Percentiles rank a stretch among this genome's conserved stretches.
Conservation (phyloP, 768 basidiomycete genomes). For the Dendrothele bispora region DNA sequence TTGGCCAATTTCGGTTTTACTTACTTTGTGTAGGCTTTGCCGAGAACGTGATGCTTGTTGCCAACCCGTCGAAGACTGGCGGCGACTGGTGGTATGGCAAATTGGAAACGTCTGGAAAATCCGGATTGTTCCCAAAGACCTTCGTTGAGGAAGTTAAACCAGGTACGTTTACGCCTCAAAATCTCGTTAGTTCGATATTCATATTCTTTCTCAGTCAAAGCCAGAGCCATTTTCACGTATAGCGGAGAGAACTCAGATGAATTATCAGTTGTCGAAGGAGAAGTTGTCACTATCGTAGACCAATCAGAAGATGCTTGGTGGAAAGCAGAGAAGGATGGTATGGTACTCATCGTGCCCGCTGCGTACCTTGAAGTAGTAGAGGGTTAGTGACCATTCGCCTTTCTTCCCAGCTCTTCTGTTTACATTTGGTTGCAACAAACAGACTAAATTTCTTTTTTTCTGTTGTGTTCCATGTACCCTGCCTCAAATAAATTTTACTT, state of each 20-base stretch:
- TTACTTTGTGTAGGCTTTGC: slow-evolving; percentile 57
- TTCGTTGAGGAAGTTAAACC: slow-evolving; percentile 76
- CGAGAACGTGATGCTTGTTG: slow-evolving; percentile 74
- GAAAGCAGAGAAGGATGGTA: slow-evolving; percentile 88
- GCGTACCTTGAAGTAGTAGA: slow-evolving; percentile 82
- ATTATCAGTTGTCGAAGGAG: slow-evolving; percentile 82
- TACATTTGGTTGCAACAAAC: slow-evolving; percentile 34
- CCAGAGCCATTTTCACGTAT: slow-evolving; percentile 83
- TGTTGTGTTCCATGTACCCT: slow-evolving; percentile 27
- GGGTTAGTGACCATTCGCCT: slow-evolving; percentile 76
- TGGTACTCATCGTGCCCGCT: slow-evolving; percentile 89
- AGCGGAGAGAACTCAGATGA: slow-evolving; percentile 72
- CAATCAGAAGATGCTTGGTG: slow-evolving; percentile 88
- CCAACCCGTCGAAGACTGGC: slow-evolving; percentile 82
- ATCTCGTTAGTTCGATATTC: too few species aligned
- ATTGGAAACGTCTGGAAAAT: slow-evolving; percentile 57
- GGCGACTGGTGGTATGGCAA: slow-evolving; percentile 96
- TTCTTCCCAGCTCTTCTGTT: slow-evolving; percentile 59
- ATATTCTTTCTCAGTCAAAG: slow-evolving; percentile 50
- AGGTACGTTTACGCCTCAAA: slow-evolving; percentile 45
- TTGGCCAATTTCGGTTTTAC: not conserved
- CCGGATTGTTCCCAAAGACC: slow-evolving; percentile 88
- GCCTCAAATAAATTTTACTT: slow-evolving; percentile 12
- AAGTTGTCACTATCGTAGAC: slow-evolving; percentile 78
- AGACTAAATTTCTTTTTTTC: slow-evolving; percentile 20